Percentiles rank a stretch among this genome's conserved stretches.
Conservation (phyloP, 768 basidiomycete genomes). For the Strobilomyces echinocephalus region DNA sequence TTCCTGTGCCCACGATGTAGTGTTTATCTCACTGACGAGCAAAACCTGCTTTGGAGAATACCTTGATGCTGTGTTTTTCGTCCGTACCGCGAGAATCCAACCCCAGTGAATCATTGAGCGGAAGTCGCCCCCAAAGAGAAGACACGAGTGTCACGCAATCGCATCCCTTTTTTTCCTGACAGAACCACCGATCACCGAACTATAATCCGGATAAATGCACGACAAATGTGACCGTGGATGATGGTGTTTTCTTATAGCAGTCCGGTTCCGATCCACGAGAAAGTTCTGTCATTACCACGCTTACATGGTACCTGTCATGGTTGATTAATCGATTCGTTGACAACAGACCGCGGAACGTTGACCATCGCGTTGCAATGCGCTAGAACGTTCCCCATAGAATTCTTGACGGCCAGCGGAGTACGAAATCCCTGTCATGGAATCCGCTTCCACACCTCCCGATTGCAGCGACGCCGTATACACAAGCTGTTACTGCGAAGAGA, state of each 20-base stretch:
- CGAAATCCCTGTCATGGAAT: conserved; percentile 12
- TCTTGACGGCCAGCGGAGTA: conserved; percentile 17
- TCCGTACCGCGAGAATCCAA: conserved; percentile 5
- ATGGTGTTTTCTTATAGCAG: not conserved
- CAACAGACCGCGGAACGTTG: not conserved
- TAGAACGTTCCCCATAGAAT: not conserved
- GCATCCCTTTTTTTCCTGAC: not conserved
- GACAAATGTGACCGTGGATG: no score
- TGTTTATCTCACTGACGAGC: not conserved
- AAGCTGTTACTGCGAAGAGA: conserved; percentile 67
- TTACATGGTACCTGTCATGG: not conserved
- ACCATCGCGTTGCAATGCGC: not conserved
- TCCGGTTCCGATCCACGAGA: conserved; percentile 11
- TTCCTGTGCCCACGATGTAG: not conserved
- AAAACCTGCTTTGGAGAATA: not conserved
- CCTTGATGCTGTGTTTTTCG: conserved; percentile 5
- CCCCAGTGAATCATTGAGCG: not conserved
- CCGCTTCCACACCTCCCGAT: conserved; percentile 21
- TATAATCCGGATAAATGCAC: not conserved
- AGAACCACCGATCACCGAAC: not conserved
- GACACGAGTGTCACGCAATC: not conserved
- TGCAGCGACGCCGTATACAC: conserved; percentile 44
- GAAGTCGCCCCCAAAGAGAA: conserved; percentile 8
- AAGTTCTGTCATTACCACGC: conserved; percentile 6
- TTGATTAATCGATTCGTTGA: not conserved